These are phyloP conservation scores for Leccinum obscurum DNA, from an alignment of 768 basidiomycete species.

Conservation along the genomic window DNA sequence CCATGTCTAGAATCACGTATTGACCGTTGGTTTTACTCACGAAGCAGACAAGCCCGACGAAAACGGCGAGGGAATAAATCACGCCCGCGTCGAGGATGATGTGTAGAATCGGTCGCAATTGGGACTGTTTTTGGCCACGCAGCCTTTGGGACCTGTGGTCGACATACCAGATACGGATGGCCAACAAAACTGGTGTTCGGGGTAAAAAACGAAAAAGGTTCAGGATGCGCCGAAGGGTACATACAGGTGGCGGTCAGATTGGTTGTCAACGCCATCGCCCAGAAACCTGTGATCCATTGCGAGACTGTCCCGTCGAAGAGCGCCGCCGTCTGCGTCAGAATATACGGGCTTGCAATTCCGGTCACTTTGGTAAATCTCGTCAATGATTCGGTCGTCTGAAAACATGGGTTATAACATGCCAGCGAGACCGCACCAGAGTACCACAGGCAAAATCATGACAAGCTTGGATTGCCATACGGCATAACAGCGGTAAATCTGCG, in stretches of 20 bases:
- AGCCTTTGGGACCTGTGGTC: background rate
- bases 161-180: background rate
- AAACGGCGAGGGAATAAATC: conserved; percentile 1
- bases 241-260: conserved; percentile 1
- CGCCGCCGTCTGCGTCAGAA: conserved; percentile 2
- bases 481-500: too few species aligned
- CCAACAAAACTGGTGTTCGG: background rate
- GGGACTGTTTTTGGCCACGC: background rate
- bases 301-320: conserved; percentile 1
- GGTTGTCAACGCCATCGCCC: conserved; percentile 1
- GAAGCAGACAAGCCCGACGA: conserved; percentile 1
- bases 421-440: background rate
- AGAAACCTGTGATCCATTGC: conserved; percentile 2
- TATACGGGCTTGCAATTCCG: conserved; percentile 15
- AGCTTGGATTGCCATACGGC: too few species aligned
- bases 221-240: background rate
- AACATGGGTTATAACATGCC: background rate
- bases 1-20: too few species aligned
- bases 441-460: too few species aligned
- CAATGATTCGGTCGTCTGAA: background rate
- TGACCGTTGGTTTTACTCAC: background rate
- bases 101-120: background rate
- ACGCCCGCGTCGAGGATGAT: conserved; percentile 6
- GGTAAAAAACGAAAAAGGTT: background rate
- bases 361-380: conserved; percentile 7